Evolutionary conservation across 192 early-diverging fungal genomes (phyloP).

Genomic region (Phlyctochytrium bullatum): DNA sequence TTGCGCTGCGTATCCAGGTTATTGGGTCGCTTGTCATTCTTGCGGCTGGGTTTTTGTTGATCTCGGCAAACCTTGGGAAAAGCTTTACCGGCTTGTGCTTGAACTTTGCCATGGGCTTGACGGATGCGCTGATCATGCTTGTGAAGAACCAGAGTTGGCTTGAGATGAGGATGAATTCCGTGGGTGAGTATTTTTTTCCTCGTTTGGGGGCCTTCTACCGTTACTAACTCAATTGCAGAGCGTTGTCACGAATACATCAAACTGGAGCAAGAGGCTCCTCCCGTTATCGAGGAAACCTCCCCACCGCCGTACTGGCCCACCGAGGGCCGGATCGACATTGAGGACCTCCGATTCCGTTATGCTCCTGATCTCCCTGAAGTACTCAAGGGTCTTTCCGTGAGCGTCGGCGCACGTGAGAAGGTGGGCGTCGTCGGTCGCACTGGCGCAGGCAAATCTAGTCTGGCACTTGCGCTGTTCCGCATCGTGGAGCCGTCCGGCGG

Average conservation of each 20-base stretch:
- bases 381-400: too few relatives aligned
- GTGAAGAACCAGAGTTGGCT: constrained; percentile 44
- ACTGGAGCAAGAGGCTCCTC: too few relatives aligned
- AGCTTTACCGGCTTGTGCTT: constrained; percentile 79
- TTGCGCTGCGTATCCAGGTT: constrained; percentile 21
- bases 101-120: constrained; percentile 75
- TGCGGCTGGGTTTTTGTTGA: constrained; percentile 62
- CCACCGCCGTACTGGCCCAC: too few relatives aligned
- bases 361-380: too few relatives aligned
- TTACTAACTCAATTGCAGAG: background rate
- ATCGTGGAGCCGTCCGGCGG: constrained; percentile 73
- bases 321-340: too few relatives aligned
- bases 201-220: background rate
- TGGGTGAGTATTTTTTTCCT: constrained; percentile 33
- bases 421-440: too few relatives aligned
- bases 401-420: too few relatives aligned
- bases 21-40: constrained; percentile 36
- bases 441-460: constrained; percentile 68
- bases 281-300: too few relatives aligned
- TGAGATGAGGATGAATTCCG: constrained; percentile 16
- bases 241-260: background rate
- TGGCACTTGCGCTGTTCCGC: constrained; percentile 76
- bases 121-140: constrained; percentile 68
- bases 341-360: too few relatives aligned
- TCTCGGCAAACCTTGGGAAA: constrained; percentile 59